These are phyloP conservation scores for Candida silvatica DNA, from an alignment of 805 yeast genomes.

Conservation along the genomic window DNA sequence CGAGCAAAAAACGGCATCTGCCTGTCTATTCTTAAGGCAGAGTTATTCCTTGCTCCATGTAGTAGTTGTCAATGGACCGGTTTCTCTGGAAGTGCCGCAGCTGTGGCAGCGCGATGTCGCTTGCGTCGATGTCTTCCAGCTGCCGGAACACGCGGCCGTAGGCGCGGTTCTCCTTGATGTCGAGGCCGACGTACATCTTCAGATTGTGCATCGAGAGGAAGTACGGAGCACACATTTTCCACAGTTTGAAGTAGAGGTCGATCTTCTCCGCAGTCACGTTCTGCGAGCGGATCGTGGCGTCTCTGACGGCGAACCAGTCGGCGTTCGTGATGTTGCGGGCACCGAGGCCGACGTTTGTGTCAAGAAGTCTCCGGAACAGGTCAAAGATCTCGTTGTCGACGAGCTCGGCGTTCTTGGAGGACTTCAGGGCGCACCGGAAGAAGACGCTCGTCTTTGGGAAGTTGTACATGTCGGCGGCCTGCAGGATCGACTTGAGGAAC, in stretches of 20 bases:
- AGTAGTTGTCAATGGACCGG: conserved; percentile 9
- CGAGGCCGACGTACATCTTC: conserved; percentile 32
- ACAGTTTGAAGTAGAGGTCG: conserved; percentile 43
- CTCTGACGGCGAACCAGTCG: conserved; percentile 79
- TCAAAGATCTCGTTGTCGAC: conserved; percentile 42
- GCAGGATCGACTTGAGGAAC: conserved; percentile 56
- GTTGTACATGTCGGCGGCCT: conserved; percentile 49
- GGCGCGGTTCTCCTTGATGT: conserved; percentile 31
- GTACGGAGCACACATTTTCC: conserved; percentile 39
- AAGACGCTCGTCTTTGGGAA: conserved; percentile 61
- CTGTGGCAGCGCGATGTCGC: conserved; percentile 29
- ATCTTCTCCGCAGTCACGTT: conserved; percentile 32
- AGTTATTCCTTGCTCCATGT: too few relatives aligned
- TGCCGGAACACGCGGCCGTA: conserved; percentile 25
- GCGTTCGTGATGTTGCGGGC: conserved; percentile 62
- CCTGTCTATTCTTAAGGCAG: too few relatives aligned
- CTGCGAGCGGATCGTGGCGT: conserved; percentile 52
- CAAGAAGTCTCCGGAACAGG: conserved; percentile 18
- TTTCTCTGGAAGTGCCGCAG: conserved; percentile 24
- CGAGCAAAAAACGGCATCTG: too few relatives aligned
- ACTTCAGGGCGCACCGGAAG: conserved; percentile 63
- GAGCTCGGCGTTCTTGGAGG: conserved; percentile 53
- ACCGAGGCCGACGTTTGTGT: conserved; percentile 39
- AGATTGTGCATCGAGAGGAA: conserved; percentile 35
- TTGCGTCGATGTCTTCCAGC: conserved; percentile 24